A percentile compares a stretch with the other conserved stretches of the same genome.
phyloP scores from a whole-genome alignment of 179 eudicot species.

The Beta macrorhiza region DNA sequence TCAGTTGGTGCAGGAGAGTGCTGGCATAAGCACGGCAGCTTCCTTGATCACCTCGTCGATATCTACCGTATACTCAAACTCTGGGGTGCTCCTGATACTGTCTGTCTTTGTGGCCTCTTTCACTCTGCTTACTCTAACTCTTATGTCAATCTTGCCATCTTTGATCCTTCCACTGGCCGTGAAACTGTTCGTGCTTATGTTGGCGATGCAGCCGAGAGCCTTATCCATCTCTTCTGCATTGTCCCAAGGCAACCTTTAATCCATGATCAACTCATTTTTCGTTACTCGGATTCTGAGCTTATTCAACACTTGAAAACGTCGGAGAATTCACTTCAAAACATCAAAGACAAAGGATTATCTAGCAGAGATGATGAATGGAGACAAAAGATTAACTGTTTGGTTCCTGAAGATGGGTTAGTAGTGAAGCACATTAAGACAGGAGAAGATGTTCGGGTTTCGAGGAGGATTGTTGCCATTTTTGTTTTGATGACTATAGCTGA shows the following conservation, averaged over 20 bases:
- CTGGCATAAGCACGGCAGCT: conserved; percentile 97
- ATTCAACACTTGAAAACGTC: conserved; percentile 49
- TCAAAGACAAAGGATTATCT: conserved; percentile 31
- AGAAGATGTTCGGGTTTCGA: conserved; percentile 60
- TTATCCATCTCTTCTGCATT: conserved; percentile 71
- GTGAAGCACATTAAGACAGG: conserved; percentile 81
- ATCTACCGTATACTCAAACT: conserved; percentile 67
- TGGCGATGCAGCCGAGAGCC: conserved; percentile 56
- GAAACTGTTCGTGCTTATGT: conserved; percentile 59
- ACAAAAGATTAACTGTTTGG: conserved; percentile 50
- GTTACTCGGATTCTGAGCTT: conserved; percentile 57
- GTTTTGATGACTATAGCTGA: conserved; percentile 91
- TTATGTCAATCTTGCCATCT: conserved; percentile 88
- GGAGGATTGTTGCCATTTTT: conserved; percentile 66
- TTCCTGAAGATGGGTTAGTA: conserved; percentile 57
- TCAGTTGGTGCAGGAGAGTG: conserved; percentile 91
- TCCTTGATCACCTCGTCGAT: conserved; percentile 72
- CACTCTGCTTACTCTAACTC: conserved; percentile 97
- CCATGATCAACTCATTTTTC: conserved; percentile 60
- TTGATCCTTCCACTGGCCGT: conserved; percentile 73
- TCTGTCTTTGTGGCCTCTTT: conserved; percentile 77
- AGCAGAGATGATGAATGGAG: conserved; percentile 56
- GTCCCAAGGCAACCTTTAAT: conserved; percentile 70
- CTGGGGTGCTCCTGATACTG: conserved; percentile 64
- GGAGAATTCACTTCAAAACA: conserved; percentile 35